Percentiles rank a stretch among this genome's conserved stretches.
phyloP scores from a whole-genome alignment of 306 rosid species.

The Lathyrus oleraceus region DNA sequence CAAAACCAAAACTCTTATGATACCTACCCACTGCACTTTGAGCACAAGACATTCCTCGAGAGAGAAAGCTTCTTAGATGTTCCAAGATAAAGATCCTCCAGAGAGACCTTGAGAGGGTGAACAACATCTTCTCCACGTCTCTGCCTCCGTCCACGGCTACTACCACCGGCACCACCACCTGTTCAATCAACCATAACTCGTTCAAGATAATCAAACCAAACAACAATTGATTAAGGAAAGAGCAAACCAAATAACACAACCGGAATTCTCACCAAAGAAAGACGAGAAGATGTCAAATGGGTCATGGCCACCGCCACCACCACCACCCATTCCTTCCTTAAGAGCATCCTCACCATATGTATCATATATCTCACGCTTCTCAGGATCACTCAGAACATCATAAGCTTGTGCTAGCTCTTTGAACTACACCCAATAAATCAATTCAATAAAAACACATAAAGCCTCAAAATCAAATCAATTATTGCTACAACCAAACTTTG shows the following conservation, averaged over 20 bases:
- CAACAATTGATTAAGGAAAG: background rate
- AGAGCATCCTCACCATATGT: conserved; percentile 95
- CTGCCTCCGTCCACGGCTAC: conserved; percentile 92
- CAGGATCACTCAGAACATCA: conserved; percentile 91
- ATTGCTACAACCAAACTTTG: background rate
- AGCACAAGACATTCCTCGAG: conserved; percentile 76
- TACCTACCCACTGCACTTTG: conserved; percentile 87
- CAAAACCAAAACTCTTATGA: background rate
- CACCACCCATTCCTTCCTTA: conserved; percentile 98
- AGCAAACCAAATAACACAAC: background rate
- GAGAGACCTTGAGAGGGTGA: conserved; percentile 88
- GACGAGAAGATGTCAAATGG: conserved; percentile 92
- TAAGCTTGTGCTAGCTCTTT: conserved; percentile 96
- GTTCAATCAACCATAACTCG: conserved; percentile 37
- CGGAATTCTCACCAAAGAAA: conserved; percentile 78
- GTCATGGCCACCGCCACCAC: conserved; percentile 68
- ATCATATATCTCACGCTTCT: conserved; percentile 91
- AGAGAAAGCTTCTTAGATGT: conserved; percentile 94
- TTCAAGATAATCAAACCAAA: background rate
- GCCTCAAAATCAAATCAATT: background rate
- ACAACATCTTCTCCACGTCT: conserved; percentile 95
- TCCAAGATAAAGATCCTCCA: conserved; percentile 84
- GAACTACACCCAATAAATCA: conserved; percentile 47
- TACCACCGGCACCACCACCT: conserved; percentile 51
- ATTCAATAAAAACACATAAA: background rate